Base-by-base conservation (phyloP, 1,284 basidiomycete species). In the Irpex rosettiformis region DNA sequence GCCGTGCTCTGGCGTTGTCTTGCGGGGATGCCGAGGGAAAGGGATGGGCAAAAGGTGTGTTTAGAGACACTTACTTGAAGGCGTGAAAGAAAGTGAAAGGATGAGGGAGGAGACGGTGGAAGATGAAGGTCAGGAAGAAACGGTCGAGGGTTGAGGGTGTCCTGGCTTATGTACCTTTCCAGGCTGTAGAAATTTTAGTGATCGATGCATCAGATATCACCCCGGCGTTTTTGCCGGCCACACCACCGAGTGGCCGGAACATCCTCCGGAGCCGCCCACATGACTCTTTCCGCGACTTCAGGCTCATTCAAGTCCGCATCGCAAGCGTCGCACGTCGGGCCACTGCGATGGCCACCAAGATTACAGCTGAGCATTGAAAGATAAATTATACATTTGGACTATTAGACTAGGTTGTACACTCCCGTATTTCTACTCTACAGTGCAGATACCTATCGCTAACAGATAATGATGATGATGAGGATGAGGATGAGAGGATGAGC, bases 171-270 rank as follows among this genome's bases (percentile, higher is more conserved):
- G 69, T 75, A 72, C 69, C 66, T 70, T 64, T 62, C 65, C 65
- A 68, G 67, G 66, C 67, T 58, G 62, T 65, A 62, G 70, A 73
- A 72, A 67, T 67, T 73, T 73, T 68, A 69, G 67, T 70, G 70
- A 74, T 74, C 73, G 72, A 74, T 73, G 64, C 62, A 71, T 72
- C 69, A 67, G 69, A 70, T 70, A 67, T 65, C 63, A 63, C 56
- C 30, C 28, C 54, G 30, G 58, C 60, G 60, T 64, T 60, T 66
- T 63, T 60, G 61, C 69, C 64, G 66, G 67, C 62, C 64, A 62
- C 48, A 47, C 54, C 60, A 52, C 70, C 68, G 70, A 61, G 10
- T 37, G 21, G n/a, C n/a, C n/a, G n/a, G n/a, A n/a, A n/a, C n/a
- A n/a, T 28, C 42, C 40, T 25, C 42, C 52, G 57, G 52, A 43